Evolutionary conservation across 192 early-diverging fungal genomes (phyloP).

Genomic region (Coemansia sp.): DNA sequence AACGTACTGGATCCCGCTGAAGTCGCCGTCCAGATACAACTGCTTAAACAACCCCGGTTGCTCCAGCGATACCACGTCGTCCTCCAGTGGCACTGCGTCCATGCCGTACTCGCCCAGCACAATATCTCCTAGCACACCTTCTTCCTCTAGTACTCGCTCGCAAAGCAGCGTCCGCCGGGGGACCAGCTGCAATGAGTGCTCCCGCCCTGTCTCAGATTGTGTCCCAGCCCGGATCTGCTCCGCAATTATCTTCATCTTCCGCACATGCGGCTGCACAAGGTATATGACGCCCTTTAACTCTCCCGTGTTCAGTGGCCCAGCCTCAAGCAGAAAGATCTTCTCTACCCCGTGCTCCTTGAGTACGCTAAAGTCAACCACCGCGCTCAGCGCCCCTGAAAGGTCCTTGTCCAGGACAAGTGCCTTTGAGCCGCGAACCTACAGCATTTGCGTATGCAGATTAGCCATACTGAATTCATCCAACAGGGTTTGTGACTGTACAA

Average conservation of each 20-base stretch:
- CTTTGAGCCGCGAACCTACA: constrained; percentile 87
- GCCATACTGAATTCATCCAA: neutral
- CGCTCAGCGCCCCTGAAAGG: constrained; percentile 78
- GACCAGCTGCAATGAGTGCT: constrained; percentile 81
- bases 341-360: constrained; percentile 96
- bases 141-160: constrained; percentile 92
- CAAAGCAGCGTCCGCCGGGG: constrained; percentile 86
- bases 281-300: constrained; percentile 73
- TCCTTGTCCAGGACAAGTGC: constrained; percentile 84
- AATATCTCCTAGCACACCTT: constrained; percentile 85
- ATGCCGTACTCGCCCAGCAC: constrained; percentile 83
- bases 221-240: constrained; percentile 40
- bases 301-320: constrained; percentile 67
- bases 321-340: constrained; percentile 83
- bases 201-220: constrained; percentile 22
- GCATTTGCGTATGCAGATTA: neutral
- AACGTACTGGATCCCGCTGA: constrained; percentile 37
- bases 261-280: constrained; percentile 73
- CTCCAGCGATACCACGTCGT: constrained; percentile 88
- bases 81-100: constrained; percentile 88
- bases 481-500: neutral
- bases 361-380: constrained; percentile 83
- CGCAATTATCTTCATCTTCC: constrained; percentile 82
- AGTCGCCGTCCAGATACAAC: constrained; percentile 66
- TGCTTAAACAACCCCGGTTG: constrained; percentile 78